Evolutionary conservation across 2,329 filamentous ascomycete genomes (phyloP), one percentile per base, ranked within the genome.

Genomic region (Botryotinia narcissicola): DNA sequence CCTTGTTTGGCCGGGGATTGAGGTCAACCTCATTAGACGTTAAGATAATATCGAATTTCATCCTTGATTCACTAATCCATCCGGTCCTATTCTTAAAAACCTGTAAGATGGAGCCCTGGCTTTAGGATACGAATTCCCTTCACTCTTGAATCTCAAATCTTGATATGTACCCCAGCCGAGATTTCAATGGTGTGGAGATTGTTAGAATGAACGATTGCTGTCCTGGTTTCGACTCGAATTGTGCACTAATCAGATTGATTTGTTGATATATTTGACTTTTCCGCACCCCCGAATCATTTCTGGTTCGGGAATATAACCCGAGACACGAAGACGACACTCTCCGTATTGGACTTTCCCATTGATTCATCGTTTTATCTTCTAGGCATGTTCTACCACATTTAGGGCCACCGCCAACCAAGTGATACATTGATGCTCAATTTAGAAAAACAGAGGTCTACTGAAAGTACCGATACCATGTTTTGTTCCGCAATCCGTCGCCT

Each of bases 41-140:
- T 68, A 68, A 72, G 62, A 72, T 72, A 29, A 72, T 72, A 42
- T 68, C 51, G 29, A 72, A 57, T 18, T 25, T 29, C 51, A 68
- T 60, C 63, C 48, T 72, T 69, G 62, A 37, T 46, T 59, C 25
- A 12, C 32, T 61, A n/a, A 51, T 32, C 25, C 70, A 67, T 67
- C 42, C 44, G 46, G 69, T 54, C 69, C n/a, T 57, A 57, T 69
- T 57, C 66, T 42, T 48, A 16, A 42, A 32, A 3, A 32, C n/a
- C n/a, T 22, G 51, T 68, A 40, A 54, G n/a, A 32, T 32, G 48
- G n/a, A 42, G 48, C 18, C n/a, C 37, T 57, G 14, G 37, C 66
- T 57, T 44, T 32, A 18, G 29, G n/a, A 40, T 42, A 42, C 22
- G 35, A 32, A 57, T 54, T 37, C 29, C 64, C 20, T 57, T 68